phyloP scores from a whole-genome alignment of 148 eudicot genomes.

The Cornus suecica region DNA sequence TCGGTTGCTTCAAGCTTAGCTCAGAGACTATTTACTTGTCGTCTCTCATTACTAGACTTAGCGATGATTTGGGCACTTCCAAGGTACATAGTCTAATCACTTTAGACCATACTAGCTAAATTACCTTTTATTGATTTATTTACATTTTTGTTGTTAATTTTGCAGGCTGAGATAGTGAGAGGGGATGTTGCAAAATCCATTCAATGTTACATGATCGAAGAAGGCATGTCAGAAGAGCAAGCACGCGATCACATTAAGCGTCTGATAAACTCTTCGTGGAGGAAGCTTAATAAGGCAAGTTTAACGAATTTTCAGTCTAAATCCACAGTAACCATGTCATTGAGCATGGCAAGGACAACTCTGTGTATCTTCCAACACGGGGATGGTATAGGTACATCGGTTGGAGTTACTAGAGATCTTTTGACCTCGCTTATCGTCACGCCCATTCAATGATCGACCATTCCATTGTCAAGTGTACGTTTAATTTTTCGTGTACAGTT shows the following conservation, averaged over 20 bases:
- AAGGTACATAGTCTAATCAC: background rate
- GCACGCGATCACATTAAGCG: constrained; percentile 13
- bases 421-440: constrained; percentile 9
- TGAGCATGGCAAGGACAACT: constrained; percentile 22
- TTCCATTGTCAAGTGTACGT: no score
- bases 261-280: constrained; percentile 10
- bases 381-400: constrained; percentile 17
- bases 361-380: constrained; percentile 15
- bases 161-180: constrained; percentile 18
- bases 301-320: background rate
- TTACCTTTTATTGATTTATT: no score
- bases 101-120: no score
- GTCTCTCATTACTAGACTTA: constrained; percentile 8
- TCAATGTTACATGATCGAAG: constrained; percentile 2
- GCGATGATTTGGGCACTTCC: constrained; percentile 19
- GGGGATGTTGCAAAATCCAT: constrained; percentile 23
- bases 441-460: constrained; percentile 14
- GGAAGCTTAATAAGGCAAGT: constrained; percentile 9
- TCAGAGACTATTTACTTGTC: constrained; percentile 7
- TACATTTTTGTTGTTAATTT: background rate
- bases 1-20: constrained; percentile 3
- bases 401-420: constrained; percentile 10
- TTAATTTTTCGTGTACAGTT: no score
- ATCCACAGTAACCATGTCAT: constrained; percentile 4
- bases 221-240: constrained; percentile 1